Conservation (phyloP, 164 flowering plant species). For the Euptelea pleiosperma region DNA sequence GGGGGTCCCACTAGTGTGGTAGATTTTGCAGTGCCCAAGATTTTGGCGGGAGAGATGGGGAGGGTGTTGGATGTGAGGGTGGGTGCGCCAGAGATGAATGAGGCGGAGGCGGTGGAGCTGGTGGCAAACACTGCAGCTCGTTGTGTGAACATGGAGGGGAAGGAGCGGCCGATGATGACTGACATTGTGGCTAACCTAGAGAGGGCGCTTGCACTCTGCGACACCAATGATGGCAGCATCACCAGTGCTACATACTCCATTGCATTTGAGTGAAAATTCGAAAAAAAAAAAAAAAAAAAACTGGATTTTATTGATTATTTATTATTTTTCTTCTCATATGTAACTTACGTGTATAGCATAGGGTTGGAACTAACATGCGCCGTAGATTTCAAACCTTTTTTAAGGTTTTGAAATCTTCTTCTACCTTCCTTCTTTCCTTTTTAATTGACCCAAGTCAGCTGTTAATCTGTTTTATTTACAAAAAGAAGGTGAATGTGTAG, state of each 20-base stretch:
- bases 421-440: too few species aligned
- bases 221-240: constrained; percentile 78
- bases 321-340: too few species aligned
- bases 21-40: constrained; percentile 75
- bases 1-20: constrained; percentile 65
- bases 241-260: constrained; percentile 53
- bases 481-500: too few species aligned
- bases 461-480: too few species aligned
- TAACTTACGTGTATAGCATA: too few species aligned
- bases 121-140: constrained; percentile 83
- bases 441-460: too few species aligned
- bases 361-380: too few species aligned
- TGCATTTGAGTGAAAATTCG: constrained; percentile 43
- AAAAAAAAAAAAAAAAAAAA: too few species aligned
- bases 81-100: constrained; percentile 56
- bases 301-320: too few species aligned
- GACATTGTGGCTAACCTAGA: constrained; percentile 94
- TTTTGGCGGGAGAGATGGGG: constrained; percentile 55
- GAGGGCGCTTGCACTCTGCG: constrained; percentile 63
- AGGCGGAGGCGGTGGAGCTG: constrained; percentile 86
- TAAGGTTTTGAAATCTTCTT: too few species aligned
- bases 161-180: constrained; percentile 78
- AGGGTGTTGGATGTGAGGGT: constrained; percentile 65
- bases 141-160: constrained; percentile 90
- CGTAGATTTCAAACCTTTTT: too few species aligned